A percentile compares a stretch with the other conserved stretches of the same genome.
Conservation (phyloP, 2,329 filamentous ascomycete species). For the Neocatenulostroma microsporum region DNA sequence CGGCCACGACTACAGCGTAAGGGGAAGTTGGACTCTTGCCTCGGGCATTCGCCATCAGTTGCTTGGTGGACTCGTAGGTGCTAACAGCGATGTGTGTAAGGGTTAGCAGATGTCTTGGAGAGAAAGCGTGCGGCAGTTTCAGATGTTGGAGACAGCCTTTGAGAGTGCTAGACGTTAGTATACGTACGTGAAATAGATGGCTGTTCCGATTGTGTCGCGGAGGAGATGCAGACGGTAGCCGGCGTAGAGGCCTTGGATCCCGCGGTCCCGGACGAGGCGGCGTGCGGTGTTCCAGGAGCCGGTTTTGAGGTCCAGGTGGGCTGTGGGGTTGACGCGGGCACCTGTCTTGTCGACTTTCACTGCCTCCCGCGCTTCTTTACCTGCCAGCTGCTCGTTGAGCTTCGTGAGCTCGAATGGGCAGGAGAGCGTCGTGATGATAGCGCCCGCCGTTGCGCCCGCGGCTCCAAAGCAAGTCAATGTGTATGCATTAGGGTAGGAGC, state of each 20-base stretch:
- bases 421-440: constrained; percentile 69
- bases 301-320: constrained; percentile 14
- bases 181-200: constrained; percentile 82
- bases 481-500: constrained; percentile 63
- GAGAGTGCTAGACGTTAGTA: too few species aligned
- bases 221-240: constrained; percentile 78
- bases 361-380: constrained; percentile 54
- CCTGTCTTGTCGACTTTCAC: too few species aligned
- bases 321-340: background rate
- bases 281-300: constrained; percentile 52
- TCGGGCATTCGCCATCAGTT: constrained; percentile 67
- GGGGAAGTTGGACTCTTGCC: constrained; percentile 69
- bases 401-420: constrained; percentile 90
- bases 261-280: constrained; percentile 68
- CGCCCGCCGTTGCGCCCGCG: constrained; percentile 71
- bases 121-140: too few species aligned
- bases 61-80: constrained; percentile 81
- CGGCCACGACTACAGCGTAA: constrained; percentile 68
- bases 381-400: constrained; percentile 75
- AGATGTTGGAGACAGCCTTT: too few species aligned
- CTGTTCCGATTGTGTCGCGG: constrained; percentile 73
- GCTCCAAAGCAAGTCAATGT: constrained; percentile 69
- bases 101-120: too few species aligned
- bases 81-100: too few species aligned
- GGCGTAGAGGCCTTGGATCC: constrained; percentile 66